Conservation (phyloP, 148 eudicot species). For the Diospyros lotus region DNA sequence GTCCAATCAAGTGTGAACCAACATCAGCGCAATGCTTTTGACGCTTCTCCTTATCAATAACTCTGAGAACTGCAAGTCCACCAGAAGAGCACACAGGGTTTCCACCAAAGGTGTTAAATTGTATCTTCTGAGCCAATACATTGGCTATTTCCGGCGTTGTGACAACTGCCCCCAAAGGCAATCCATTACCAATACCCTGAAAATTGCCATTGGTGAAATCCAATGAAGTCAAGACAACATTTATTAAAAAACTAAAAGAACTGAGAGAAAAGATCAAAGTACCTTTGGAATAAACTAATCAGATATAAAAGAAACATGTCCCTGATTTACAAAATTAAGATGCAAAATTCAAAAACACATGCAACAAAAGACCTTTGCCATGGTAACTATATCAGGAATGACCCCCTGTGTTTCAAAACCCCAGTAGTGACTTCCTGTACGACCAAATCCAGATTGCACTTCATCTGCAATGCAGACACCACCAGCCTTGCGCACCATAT, state of each 20-base stretch:
- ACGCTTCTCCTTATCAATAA: slow-evolving; percentile 84
- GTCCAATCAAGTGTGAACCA: slow-evolving; percentile 78
- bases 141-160: slow-evolving; percentile 95
- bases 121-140: slow-evolving; percentile 85
- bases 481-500: slow-evolving; percentile 84
- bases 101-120: slow-evolving; percentile 95
- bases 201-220: slow-evolving; percentile 2
- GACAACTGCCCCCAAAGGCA: slow-evolving; percentile 95
- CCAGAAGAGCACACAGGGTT: slow-evolving; percentile 99
- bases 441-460: slow-evolving; percentile 95
- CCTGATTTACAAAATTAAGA: slow-evolving; percentile 1
- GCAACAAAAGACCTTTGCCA: slow-evolving; percentile 68
- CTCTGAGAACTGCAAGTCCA: slow-evolving; percentile 91
- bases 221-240: background rate
- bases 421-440: slow-evolving; percentile 93
- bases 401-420: slow-evolving; percentile 87
- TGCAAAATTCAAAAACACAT: background rate
- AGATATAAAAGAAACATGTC: background rate
- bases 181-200: slow-evolving; percentile 97
- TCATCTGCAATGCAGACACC: slow-evolving; percentile 95
- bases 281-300: background rate
- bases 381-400: slow-evolving; percentile 86
- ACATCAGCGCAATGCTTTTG: slow-evolving; percentile 84
- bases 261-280: background rate
- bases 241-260: background rate